Base-by-base conservation (phyloP, 345 rosid genomes). In the Populus simonii region DNA sequence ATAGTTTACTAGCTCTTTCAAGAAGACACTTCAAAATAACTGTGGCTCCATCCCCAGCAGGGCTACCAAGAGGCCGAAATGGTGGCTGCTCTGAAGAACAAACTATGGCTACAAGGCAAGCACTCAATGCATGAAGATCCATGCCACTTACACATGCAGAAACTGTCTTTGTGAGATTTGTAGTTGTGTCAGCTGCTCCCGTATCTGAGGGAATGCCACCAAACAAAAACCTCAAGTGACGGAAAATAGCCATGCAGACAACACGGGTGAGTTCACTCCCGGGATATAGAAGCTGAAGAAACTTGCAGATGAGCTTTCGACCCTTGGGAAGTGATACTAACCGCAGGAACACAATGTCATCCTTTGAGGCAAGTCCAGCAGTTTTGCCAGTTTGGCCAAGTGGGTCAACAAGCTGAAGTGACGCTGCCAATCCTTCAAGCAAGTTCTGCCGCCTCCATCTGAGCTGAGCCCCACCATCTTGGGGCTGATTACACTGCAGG, bases 21-120 rank as follows among this genome's bases (percentile, higher is more conserved):
- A 96, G 97, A 74, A 96, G 90, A 17, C 94, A 85, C 75, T 87
- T 89, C 84, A 96, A 86, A 43, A 93, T 81, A 71, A 87, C 72
- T 1, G 97, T 90, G 11, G 99, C 98, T 59, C 97, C 97, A 76
- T 93, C 95, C 3, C 99, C 99, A 3, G 95, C 87, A 55, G 94
- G 80, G 74, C 97, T 92, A 74, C 99, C 97, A 65, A 93, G 83
- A 57, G 99, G 99, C 16, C 99, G 88, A 47, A 96, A 92, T 15
- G 98, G 99, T 1, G 99, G 99, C 88, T 94, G 98, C 83, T 96
- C 99, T 27, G 90, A 89, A 41, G 99, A 96, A 79, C 99, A 96
- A 78, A 96, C 99, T 77, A 96, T 97, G 31, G 99, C 98, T 65
- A 93, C 97, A 75, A 96, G 96, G 84, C 99, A 96, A 39, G 92